Conservation (phyloP, 768 basidiomycete genomes). For the Sutorius australiensis region DNA sequence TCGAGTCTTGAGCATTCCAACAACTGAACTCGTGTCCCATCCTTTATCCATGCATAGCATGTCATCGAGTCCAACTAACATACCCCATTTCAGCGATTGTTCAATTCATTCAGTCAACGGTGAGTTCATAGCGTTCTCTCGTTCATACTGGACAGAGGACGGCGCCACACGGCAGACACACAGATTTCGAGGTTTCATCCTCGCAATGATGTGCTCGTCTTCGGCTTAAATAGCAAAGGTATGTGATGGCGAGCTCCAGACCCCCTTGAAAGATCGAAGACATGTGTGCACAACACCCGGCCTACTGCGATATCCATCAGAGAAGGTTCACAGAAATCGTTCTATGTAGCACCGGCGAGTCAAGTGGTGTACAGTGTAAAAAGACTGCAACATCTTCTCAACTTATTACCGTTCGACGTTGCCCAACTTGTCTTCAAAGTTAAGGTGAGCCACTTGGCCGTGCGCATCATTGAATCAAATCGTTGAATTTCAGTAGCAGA, state of each 20-base stretch:
- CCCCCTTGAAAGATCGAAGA: slow-evolving; percentile 1
- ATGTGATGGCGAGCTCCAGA: slow-evolving; percentile 12
- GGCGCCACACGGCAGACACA: slow-evolving; percentile 7
- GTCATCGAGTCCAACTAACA: not conserved
- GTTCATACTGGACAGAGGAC: slow-evolving; percentile 5
- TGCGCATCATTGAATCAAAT: not conserved
- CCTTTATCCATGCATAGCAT: slow-evolving; percentile 1
- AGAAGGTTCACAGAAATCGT: not conserved
- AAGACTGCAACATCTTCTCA: not conserved
- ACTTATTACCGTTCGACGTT: not conserved
- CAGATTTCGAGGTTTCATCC: not conserved
- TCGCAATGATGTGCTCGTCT: not conserved
- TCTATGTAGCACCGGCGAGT: not conserved
- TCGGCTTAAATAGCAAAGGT: slow-evolving; percentile 17
- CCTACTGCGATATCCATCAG: slow-evolving; percentile 7
- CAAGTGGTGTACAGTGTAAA: no score
- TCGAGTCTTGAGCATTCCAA: not conserved
- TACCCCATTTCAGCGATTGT: not conserved
- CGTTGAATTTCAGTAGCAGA: not conserved
- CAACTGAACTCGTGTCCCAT: slow-evolving; percentile 9
- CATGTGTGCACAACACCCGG: slow-evolving; percentile 15
- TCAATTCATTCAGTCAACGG: not conserved
- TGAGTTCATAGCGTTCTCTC: slow-evolving; percentile 2
- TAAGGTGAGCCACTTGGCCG: slow-evolving; percentile 1
- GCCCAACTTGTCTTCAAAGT: slow-evolving; percentile 1